These are phyloP conservation scores for Lachancea fermentati DNA, from an alignment of 805 yeast genomes.

Conservation along the genomic window DNA sequence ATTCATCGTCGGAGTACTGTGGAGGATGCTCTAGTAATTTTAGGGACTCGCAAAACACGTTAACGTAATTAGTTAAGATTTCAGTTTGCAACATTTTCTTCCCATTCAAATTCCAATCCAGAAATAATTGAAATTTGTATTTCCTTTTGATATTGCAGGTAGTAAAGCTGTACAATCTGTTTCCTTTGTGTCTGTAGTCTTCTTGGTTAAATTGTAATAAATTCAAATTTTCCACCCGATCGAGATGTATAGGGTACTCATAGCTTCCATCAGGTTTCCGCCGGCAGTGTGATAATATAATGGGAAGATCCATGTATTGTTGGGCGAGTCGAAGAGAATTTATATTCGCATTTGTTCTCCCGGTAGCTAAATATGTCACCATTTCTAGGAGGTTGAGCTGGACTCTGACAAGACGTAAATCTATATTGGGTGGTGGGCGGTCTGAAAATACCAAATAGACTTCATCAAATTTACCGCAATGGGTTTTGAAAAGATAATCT, in stretches of 20 bases:
- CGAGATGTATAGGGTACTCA: conserved; percentile 3
- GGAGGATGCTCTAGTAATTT: conserved; percentile 5
- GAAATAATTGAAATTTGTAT: conserved; percentile 25
- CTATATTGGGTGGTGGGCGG: conserved; percentile 3
- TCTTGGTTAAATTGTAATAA: conserved; percentile 26
- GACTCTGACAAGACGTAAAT: conserved; percentile 8
- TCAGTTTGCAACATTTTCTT: conserved; percentile 18
- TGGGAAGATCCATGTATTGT: conserved; percentile 1
- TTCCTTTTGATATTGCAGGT: conserved; percentile 26
- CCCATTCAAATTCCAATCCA: conserved; percentile 25
- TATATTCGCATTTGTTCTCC: conserved; percentile 26
- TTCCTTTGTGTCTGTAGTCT: conserved; percentile 31
- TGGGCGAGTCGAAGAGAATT: conserved; percentile 26
- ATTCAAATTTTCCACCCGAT: conserved; percentile 1
- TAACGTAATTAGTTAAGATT: conserved; percentile 15
- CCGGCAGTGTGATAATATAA: conserved; percentile 1
- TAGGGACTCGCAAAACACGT: conserved; percentile 6
- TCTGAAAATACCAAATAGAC: conserved; percentile 14
- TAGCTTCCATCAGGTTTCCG: not conserved
- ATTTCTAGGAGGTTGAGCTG: conserved; percentile 27
- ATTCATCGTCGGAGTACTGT: conserved; percentile 5
- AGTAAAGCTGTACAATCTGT: conserved; percentile 28
- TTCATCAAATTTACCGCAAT: conserved; percentile 23
- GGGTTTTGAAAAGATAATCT: conserved; percentile 22
- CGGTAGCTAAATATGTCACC: conserved; percentile 27